These are phyloP conservation scores for Flaveria bidentis DNA, from an alignment of 129 eudicot genomes.

Conservation along the genomic window DNA sequence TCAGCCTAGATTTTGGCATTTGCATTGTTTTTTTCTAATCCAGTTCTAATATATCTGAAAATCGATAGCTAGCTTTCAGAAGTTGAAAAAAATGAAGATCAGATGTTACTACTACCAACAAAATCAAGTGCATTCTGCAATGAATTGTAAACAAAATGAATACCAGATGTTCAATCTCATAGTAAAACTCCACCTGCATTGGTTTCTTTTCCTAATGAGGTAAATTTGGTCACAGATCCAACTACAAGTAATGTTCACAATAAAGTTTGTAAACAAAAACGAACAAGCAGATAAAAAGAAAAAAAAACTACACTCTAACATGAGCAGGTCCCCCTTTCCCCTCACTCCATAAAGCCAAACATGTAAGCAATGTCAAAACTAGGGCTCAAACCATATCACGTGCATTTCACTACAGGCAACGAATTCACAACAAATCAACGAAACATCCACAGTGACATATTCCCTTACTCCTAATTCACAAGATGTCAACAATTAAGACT, in stretches of 20 bases:
- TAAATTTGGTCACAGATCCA: constrained; percentile 2
- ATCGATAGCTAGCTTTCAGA: constrained; percentile 19
- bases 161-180: constrained; percentile 9
- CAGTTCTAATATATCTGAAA: constrained; percentile 38
- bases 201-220: background rate
- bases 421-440: constrained; percentile 22
- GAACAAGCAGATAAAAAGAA: constrained; percentile 7
- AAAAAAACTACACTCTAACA: constrained; percentile 1
- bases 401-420: constrained; percentile 16
- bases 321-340: constrained; percentile 8
- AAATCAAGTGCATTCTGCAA: constrained; percentile 4
- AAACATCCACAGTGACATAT: background rate
- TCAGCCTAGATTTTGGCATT: constrained; percentile 61
- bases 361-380: constrained; percentile 20
- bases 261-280: background rate
- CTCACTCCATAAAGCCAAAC: constrained; percentile 26
- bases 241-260: constrained; percentile 9
- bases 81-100: background rate
- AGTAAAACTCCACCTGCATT: background rate
- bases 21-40: constrained; percentile 24
- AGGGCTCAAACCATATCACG: constrained; percentile 27
- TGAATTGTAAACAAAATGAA: background rate
- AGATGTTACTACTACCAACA: constrained; percentile 25
- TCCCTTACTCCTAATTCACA: constrained; percentile 14
- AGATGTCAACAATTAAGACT: background rate